A percentile compares a stretch with the other conserved stretches of the same genome.
Conservation (phyloP, 306 rosid genomes). For the Prunus davidiana region DNA sequence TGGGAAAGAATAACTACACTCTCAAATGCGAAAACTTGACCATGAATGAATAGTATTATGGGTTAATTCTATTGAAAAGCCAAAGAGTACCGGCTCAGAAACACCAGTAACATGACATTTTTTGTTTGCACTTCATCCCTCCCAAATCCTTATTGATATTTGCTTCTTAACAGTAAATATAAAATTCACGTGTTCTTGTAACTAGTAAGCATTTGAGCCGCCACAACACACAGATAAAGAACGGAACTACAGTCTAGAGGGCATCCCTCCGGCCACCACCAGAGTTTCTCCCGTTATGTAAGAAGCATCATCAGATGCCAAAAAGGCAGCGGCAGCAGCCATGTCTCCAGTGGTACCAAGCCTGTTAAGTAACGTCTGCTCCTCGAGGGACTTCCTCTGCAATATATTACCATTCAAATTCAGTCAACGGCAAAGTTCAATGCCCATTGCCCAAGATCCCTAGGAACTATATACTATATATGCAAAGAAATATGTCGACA, state of each 20-base stretch:
- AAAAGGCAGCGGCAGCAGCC: slow-evolving; percentile 84
- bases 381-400: slow-evolving; percentile 65
- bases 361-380: slow-evolving; percentile 57
- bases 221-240: background rate
- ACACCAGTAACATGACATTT: too few species aligned
- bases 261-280: slow-evolving; percentile 89
- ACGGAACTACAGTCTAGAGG: slow-evolving; percentile 69
- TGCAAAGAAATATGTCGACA: background rate
- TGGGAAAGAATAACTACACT: background rate
- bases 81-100: too few species aligned
- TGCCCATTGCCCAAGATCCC: background rate
- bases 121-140: background rate
- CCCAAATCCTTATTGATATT: background rate
- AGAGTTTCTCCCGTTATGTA: slow-evolving; percentile 94
- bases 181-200: background rate
- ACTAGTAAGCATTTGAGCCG: background rate
- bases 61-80: too few species aligned
- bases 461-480: background rate
- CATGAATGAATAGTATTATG: too few species aligned
- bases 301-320: slow-evolving; percentile 90
- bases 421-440: background rate
- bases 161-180: background rate
- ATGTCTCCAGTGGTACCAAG: slow-evolving; percentile 92
- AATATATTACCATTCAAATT: slow-evolving; percentile 16
- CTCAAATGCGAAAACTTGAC: background rate